Percentiles rank a stretch among this genome's conserved stretches.
Evolutionary conservation across 805 yeast genomes (phyloP).

Genomic region (Sugiyamaella boreocaroliniensis): DNA sequence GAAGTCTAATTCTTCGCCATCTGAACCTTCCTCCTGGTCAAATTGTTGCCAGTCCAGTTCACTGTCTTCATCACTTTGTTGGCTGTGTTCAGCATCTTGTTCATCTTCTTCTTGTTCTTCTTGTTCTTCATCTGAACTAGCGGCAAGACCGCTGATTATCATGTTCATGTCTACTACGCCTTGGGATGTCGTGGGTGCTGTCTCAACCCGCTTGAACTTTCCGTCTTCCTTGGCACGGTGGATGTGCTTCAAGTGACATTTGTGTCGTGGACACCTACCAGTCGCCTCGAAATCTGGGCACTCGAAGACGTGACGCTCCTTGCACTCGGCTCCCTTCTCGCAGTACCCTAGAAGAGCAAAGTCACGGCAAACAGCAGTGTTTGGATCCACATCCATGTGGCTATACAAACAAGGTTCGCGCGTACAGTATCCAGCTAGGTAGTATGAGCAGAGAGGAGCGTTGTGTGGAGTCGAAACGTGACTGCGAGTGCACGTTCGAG

Average conservation of each 20-base stretch:
- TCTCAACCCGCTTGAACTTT: not conserved
- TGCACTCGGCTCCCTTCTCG: conserved; percentile 51
- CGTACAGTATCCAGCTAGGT: conserved; percentile 41
- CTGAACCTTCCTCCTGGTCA: conserved; percentile 15
- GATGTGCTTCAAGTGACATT: conserved; percentile 51
- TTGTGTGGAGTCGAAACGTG: conserved; percentile 57
- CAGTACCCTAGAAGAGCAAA: conserved; percentile 70
- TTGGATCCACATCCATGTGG: conserved; percentile 40
- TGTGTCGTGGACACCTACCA: conserved; percentile 48
- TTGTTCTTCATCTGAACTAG: conserved; percentile 14
- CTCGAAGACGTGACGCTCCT: conserved; percentile 48
- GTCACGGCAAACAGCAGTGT: conserved; percentile 51
- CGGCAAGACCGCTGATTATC: not conserved
- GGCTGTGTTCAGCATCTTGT: conserved; percentile 14
- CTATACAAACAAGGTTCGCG: conserved; percentile 46
- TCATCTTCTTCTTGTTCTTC: conserved; percentile 15
- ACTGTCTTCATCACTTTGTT: conserved; percentile 10
- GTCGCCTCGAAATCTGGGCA: conserved; percentile 68
- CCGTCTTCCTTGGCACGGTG: conserved; percentile 24
- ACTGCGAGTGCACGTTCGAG: conserved; percentile 45
- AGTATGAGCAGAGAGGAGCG: conserved; percentile 52
- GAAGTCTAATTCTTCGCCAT: conserved; percentile 5
- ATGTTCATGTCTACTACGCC: not conserved
- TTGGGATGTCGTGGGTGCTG: no score
- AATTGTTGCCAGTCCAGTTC: conserved; percentile 20